Evolutionary conservation across 2,329 filamentous ascomycete genomes (phyloP).

Genomic region (Penicillium sp.): DNA sequence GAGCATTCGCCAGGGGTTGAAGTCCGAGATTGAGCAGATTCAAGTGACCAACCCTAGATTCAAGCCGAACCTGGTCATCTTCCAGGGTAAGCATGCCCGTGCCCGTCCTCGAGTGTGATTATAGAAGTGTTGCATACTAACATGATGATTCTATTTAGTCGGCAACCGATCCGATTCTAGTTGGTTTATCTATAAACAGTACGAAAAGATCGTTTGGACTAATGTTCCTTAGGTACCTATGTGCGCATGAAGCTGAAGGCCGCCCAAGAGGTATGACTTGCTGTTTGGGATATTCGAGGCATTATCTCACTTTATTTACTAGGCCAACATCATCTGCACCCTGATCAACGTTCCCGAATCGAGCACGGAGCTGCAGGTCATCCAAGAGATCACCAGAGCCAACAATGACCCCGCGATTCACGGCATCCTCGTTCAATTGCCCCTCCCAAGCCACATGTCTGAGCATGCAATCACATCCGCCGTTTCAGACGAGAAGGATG

Average conservation of each 20-base stretch:
- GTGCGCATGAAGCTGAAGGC: constrained; percentile 99
- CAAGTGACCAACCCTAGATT: constrained; percentile 84
- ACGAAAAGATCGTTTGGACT: neutral
- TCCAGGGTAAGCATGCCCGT: constrained; percentile 68
- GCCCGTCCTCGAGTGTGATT: constrained; percentile 4
- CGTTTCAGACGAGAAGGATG: constrained; percentile 91
- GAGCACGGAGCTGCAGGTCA: constrained; percentile 79
- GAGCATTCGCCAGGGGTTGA: constrained; percentile 79
- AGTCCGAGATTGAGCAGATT: constrained; percentile 74
- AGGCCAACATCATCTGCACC: constrained; percentile 89
- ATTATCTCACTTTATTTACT: constrained; percentile 13
- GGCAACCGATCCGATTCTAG: constrained; percentile 90
- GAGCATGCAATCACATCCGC: constrained; percentile 89
- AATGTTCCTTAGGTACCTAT: constrained; percentile 70
- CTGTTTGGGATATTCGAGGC: neutral
- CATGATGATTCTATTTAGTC: constrained; percentile 54
- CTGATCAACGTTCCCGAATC: constrained; percentile 79
- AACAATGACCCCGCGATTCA: constrained; percentile 87
- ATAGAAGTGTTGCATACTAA: constrained; percentile 1
- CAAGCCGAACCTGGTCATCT: constrained; percentile 86
- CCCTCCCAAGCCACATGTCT: constrained; percentile 82
- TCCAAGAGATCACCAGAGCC: constrained; percentile 75
- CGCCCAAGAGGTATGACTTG: constrained; percentile 69
- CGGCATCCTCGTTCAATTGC: constrained; percentile 91
- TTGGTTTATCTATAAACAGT: constrained; percentile 49